Evolutionary conservation across 2,329 filamentous ascomycete genomes (phyloP), one percentile per base, ranked within the genome.

Genomic region (Westerdykella ornata): DNA sequence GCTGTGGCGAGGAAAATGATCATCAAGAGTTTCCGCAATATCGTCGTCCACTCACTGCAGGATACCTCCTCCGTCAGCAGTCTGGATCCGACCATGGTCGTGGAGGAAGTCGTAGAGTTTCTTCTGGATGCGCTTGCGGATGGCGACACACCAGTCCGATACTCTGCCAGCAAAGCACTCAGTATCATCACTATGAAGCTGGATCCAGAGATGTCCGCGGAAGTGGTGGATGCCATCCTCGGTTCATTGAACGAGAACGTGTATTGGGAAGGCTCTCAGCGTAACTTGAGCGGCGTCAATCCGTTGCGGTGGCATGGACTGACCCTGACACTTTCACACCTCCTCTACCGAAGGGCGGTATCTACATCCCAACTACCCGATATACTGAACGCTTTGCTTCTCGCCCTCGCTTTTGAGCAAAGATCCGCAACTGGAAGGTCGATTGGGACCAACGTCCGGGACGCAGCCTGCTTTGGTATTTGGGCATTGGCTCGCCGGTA

Each of bases 391-490:
- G 82, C 85, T 2, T 72, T 97, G 13, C 69, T 94, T 1, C 76
- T 85, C 8, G 89, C 88, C 0, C 72, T 97, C 18, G 81, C 81
- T 1, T 98, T 97, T 59, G 89, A 98, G 64, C 88, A 95, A 57
- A 78, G 89, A 44, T 85, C 84, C 35, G 78, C 87, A 0, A 88
- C 87, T 3, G 90, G 92, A n/a, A 81, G 77, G 11, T 89, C 87
- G 3, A 74, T 90, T 9, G 92, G 92, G 2, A 84, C 86, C 1
- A 95, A 94, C 53, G 89, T 98, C 13, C 80, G 92, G 35, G 92
- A 98, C 68, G 90, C 92, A 11, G 88, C 92, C 3, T 96, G 89
- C 62, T 98, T 97, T 62, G 92, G 92, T 5, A 83, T 97, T 17
- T 98, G 92, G 92, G 85, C 89, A 1, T 65, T 97, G 6, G 87